Conservation (phyloP, 352 stramenopile genomes). For the Bremia lactucae region DNA sequence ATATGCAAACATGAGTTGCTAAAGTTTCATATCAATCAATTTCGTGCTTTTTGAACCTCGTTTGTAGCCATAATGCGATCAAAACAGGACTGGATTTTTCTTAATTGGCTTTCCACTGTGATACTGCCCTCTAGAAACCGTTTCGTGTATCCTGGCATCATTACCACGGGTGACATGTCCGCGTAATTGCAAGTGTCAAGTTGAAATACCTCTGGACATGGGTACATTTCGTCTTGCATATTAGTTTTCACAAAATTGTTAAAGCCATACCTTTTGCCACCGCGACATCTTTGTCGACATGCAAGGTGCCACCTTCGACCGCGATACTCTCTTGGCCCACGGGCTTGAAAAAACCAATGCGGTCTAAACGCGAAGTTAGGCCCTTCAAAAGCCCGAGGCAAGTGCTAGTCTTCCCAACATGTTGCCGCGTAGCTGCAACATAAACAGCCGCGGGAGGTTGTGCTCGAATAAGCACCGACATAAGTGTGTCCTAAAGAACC, state of each 20-base stretch:
- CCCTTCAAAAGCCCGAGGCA: slow-evolving; percentile 89
- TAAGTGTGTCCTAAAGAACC: background rate
- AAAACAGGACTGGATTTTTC: slow-evolving; percentile 63
- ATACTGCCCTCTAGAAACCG: slow-evolving; percentile 92
- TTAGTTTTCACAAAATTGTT: background rate
- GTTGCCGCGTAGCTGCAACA: slow-evolving; percentile 81
- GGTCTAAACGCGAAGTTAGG: slow-evolving; percentile 85
- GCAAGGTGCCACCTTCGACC: slow-evolving; percentile 50
- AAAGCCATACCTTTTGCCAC: slow-evolving; percentile 81
- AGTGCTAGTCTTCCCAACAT: slow-evolving; percentile 89
- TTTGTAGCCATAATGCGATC: slow-evolving; percentile 46
- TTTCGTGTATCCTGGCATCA: slow-evolving; percentile 92
- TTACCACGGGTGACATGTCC: slow-evolving; percentile 94
- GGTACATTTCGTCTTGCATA: background rate
- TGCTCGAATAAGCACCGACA: background rate
- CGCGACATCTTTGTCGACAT: slow-evolving; percentile 86
- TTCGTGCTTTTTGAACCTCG: slow-evolving; percentile 24
- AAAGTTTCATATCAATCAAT: slow-evolving; percentile 1
- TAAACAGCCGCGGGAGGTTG: slow-evolving; percentile 43
- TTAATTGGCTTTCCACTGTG: slow-evolving; percentile 60
- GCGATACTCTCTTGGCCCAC: slow-evolving; percentile 89
- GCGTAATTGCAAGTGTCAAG: slow-evolving; percentile 87
- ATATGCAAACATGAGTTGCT: no score
- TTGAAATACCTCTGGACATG: slow-evolving; percentile 85
- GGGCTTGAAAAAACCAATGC: slow-evolving; percentile 90